These are phyloP conservation scores for Diplodia sapinea DNA, from an alignment of 2,329 filamentous ascomycete species.

Conservation along the genomic window DNA sequence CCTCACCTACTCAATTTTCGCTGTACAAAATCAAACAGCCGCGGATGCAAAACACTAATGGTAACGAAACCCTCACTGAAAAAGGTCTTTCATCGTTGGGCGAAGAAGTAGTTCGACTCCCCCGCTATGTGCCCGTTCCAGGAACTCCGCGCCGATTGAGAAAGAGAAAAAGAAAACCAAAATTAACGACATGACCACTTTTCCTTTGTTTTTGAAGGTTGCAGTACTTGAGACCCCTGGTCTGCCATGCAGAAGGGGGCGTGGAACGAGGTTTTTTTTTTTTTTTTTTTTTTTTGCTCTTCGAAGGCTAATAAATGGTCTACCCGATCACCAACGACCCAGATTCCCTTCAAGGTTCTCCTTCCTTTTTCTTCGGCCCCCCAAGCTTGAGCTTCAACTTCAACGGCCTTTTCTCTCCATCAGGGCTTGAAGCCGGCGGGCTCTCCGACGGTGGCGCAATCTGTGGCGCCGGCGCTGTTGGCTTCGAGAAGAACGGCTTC, in stretches of 20 bases:
- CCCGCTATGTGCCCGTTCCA: constrained; percentile 27
- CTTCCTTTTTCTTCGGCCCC: constrained; percentile 19
- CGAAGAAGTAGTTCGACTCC: constrained; percentile 13
- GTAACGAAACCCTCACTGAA: background rate
- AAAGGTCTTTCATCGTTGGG: background rate
- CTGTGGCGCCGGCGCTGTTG: constrained; percentile 7
- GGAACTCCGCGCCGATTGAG: constrained; percentile 21
- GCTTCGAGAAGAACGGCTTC: constrained; percentile 8
- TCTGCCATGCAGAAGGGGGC: background rate
- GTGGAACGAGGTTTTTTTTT: background rate
- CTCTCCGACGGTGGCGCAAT: constrained; percentile 23
- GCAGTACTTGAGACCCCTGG: background rate
- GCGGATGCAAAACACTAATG: background rate
- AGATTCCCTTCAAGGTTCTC: background rate
- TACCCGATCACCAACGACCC: background rate
- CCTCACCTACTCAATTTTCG: constrained; percentile 4
- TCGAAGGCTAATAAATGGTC: background rate
- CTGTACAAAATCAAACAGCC: background rate
- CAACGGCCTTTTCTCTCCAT: constrained; percentile 22
- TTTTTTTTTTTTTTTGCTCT: background rate
- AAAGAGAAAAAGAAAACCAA: background rate
- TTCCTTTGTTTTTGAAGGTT: constrained; percentile 8
- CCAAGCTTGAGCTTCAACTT: constrained; percentile 30
- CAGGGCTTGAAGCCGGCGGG: constrained; percentile 6
- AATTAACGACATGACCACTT: background rate